A percentile compares a stretch with the other conserved stretches of the same genome.
These are phyloP conservation scores for Chrysoporthe austroafricana DNA, from an alignment of 2,329 filamentous ascomycete species.

Conservation along the genomic window DNA sequence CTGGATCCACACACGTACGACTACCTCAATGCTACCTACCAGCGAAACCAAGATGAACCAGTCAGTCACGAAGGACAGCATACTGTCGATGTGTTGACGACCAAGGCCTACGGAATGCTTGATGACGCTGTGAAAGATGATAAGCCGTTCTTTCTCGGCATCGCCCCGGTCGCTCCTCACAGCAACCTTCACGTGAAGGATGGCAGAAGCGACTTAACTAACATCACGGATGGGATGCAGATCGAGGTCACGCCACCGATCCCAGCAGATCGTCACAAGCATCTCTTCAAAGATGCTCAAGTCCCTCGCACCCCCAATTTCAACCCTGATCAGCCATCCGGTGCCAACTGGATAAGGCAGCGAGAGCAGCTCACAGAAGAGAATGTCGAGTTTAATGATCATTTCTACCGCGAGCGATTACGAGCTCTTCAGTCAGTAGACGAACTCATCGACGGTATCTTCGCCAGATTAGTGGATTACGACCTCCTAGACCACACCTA, in stretches of 20 bases:
- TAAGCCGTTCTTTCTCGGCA: conserved; percentile 66
- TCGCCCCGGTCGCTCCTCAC: conserved; percentile 65
- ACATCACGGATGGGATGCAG: conserved; percentile 57
- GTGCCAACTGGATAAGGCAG: conserved; percentile 49
- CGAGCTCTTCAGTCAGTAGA: conserved; percentile 58
- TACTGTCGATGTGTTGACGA: conserved; percentile 32
- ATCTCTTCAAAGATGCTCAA: conserved; percentile 61
- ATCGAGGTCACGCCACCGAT: conserved; percentile 51
- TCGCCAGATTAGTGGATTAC: conserved; percentile 48
- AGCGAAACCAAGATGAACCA: conserved; percentile 50
- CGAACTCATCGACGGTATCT: conserved; percentile 54
- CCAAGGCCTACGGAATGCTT: conserved; percentile 29
- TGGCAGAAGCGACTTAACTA: conserved; percentile 29
- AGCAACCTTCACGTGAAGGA: conserved; percentile 38
- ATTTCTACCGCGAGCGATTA: conserved; percentile 56
- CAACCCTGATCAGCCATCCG: conserved; percentile 59
- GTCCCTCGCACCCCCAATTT: conserved; percentile 68
- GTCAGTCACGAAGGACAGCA: conserved; percentile 40
- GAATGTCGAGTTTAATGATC: conserved; percentile 50
- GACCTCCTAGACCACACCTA: conserved; percentile 65
- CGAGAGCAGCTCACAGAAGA: conserved; percentile 42
- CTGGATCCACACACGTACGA: conserved; percentile 66
- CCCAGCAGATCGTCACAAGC: conserved; percentile 60
- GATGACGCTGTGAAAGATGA: conserved; percentile 1
- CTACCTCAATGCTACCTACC: conserved; percentile 56